Evolutionary conservation across 768 basidiomycete genomes (phyloP).

Genomic region (Obba rivulosa): DNA sequence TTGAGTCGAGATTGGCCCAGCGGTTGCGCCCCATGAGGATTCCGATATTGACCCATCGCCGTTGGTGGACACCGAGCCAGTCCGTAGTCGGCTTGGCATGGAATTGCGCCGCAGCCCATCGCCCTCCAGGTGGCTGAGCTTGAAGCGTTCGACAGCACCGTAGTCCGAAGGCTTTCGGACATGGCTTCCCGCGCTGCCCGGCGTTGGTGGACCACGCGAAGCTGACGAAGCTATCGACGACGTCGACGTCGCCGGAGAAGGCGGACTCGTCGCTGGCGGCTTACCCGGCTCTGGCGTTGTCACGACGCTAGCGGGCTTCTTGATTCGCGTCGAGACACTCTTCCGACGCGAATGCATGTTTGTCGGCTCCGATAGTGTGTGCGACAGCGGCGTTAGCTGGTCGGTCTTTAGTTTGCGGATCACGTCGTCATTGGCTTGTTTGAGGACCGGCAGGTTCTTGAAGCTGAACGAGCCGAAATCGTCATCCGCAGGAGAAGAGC

Average conservation of each 20-base stretch:
- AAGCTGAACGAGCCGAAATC: constrained; percentile 98
- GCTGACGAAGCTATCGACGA: constrained; percentile 90
- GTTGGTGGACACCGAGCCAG: constrained; percentile 75
- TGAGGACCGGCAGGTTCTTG: constrained; percentile 93
- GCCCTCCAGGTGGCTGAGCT: constrained; percentile 72
- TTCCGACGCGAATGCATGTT: constrained; percentile 60
- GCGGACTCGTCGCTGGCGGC: constrained; percentile 64
- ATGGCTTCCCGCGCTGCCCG: constrained; percentile 58
- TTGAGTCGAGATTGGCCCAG: constrained; percentile 46
- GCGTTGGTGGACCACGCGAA: constrained; percentile 72
- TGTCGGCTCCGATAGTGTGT: constrained; percentile 63
- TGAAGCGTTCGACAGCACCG: constrained; percentile 85
- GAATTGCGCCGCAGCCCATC: constrained; percentile 66
- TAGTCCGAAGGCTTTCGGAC: constrained; percentile 85
- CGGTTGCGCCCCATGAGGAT: constrained; percentile 40
- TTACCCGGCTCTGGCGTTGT: constrained; percentile 38
- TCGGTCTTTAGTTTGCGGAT: constrained; percentile 94
- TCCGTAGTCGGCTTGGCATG: constrained; percentile 83
- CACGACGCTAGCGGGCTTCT: constrained; percentile 78
- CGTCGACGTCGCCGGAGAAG: constrained; percentile 88
- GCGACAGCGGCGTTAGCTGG: constrained; percentile 72
- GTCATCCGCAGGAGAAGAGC: constrained; percentile 60
- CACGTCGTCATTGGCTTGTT: constrained; percentile 97
- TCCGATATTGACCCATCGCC: constrained; percentile 79
- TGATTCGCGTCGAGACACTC: constrained; percentile 71